Evolutionary conservation across 495 filamentous ascomycete species (phyloP).

Genomic region (Neurospora sp.): DNA sequence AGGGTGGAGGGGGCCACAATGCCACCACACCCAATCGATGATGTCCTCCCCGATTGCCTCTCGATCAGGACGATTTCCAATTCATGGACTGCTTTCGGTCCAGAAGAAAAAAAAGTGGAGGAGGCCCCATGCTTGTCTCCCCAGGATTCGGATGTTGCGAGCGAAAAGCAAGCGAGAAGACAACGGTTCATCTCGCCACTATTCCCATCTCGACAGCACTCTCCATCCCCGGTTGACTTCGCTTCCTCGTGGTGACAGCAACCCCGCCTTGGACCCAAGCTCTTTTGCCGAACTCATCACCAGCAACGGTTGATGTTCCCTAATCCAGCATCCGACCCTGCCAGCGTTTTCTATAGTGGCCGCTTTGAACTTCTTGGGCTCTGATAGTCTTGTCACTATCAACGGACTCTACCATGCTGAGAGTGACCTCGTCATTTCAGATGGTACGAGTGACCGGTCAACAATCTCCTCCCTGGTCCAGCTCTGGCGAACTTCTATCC

Average conservation of each 20-base stretch:
- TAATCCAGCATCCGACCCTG: background rate
- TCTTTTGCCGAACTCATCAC: background rate
- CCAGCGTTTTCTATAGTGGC: background rate
- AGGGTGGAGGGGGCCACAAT: constrained; percentile 2
- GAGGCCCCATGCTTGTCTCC: background rate
- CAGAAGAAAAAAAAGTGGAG: background rate
- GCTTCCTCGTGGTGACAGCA: background rate
- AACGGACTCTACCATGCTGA: background rate
- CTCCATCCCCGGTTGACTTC: background rate
- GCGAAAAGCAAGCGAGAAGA: background rate
- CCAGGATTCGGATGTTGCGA: background rate
- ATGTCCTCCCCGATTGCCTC: background rate
- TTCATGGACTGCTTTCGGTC: background rate
- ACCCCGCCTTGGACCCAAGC: background rate
- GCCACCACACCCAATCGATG: constrained; percentile 5
- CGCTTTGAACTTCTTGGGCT: background rate
- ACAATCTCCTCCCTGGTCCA: background rate
- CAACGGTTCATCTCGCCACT: background rate
- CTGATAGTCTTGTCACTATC: background rate
- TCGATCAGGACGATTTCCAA: background rate
- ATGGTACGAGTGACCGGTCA: background rate
- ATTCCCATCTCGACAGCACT: background rate
- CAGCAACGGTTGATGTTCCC: background rate
- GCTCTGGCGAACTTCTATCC: background rate
- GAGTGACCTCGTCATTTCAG: background rate